Conservation (phyloP, 768 basidiomycete genomes). For the Leccinum rimulosum region DNA sequence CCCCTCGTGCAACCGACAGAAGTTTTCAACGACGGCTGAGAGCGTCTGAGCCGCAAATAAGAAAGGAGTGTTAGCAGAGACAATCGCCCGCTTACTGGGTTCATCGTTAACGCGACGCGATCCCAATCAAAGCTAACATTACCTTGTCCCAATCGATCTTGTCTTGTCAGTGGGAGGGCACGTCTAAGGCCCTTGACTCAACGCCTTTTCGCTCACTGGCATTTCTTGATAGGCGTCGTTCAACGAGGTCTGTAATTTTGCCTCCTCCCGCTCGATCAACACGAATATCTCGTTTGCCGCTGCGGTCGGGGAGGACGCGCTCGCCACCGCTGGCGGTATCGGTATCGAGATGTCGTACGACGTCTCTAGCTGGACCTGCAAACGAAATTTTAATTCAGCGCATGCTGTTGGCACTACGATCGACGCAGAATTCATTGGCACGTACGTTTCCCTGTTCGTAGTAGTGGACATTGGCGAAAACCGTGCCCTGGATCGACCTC, state of each 20-base stretch:
- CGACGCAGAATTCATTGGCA: slow-evolving; percentile 33
- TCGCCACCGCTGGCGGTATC: slow-evolving; percentile 56
- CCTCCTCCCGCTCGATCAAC: slow-evolving; percentile 77
- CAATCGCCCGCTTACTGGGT: too few species aligned
- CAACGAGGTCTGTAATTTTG: slow-evolving; percentile 73
- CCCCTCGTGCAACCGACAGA: too few species aligned
- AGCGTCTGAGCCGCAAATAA: too few species aligned
- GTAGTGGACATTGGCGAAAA: slow-evolving; percentile 89
- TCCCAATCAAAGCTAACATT: too few species aligned
- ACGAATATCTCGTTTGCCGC: slow-evolving; percentile 75
- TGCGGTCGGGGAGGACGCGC: slow-evolving; percentile 46
- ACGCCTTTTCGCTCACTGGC: slow-evolving; percentile 91
- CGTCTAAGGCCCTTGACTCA: slow-evolving; percentile 88
- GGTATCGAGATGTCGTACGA: slow-evolving; percentile 64
- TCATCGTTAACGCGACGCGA: too few species aligned
- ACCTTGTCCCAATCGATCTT: slow-evolving; percentile 97
- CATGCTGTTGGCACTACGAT: not conserved
- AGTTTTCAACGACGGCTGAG: too few species aligned
- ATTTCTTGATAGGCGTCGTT: slow-evolving; percentile 85
- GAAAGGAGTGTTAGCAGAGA: too few species aligned
- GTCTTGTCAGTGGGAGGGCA: slow-evolving; percentile 87
- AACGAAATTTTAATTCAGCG: not conserved
- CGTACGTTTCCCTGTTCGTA: slow-evolving; percentile 90
- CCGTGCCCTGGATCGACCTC: slow-evolving; percentile 63
- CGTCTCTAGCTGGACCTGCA: slow-evolving; percentile 86